phyloP scores from a whole-genome alignment of 2,329 filamentous ascomycete genomes.

The Septoria petroselini region DNA sequence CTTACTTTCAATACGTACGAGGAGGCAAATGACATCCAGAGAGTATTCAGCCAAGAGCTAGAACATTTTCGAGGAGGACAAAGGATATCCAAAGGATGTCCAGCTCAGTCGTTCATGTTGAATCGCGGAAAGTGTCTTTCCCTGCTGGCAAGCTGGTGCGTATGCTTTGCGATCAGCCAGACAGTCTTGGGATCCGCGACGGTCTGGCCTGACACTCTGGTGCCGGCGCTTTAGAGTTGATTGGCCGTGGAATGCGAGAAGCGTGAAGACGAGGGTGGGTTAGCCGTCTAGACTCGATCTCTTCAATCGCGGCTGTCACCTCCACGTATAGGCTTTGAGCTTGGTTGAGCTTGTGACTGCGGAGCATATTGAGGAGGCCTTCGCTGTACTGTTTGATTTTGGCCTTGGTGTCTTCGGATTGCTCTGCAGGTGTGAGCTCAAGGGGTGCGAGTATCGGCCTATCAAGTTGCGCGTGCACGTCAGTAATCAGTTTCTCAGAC shows the following conservation, averaged over 20 bases:
- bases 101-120: not conserved
- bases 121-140: not conserved
- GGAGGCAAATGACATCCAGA: too few species aligned
- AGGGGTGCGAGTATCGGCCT: constrained; percentile 4
- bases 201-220: not conserved
- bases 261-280: not conserved
- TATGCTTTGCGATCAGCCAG: not conserved
- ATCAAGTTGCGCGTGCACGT: constrained; percentile 17
- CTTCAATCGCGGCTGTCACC: constrained; percentile 10
- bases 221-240: not conserved
- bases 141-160: not conserved
- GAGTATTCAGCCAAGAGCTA: too few species aligned
- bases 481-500: constrained; percentile 10
- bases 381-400: constrained; percentile 14
- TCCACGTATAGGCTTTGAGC: constrained; percentile 13
- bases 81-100: too few species aligned
- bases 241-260: constrained; percentile 4
- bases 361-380: constrained; percentile 1
- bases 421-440: constrained; percentile 16
- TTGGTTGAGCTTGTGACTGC: not conserved
- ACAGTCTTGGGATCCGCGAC: not conserved
- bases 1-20: too few species aligned
- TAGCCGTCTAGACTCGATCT: constrained; percentile 5
- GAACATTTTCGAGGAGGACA: too few species aligned
- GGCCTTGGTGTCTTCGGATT: constrained; percentile 12